Conservation (phyloP, 108 stramenopile species). For the Parmales sp. region DNA sequence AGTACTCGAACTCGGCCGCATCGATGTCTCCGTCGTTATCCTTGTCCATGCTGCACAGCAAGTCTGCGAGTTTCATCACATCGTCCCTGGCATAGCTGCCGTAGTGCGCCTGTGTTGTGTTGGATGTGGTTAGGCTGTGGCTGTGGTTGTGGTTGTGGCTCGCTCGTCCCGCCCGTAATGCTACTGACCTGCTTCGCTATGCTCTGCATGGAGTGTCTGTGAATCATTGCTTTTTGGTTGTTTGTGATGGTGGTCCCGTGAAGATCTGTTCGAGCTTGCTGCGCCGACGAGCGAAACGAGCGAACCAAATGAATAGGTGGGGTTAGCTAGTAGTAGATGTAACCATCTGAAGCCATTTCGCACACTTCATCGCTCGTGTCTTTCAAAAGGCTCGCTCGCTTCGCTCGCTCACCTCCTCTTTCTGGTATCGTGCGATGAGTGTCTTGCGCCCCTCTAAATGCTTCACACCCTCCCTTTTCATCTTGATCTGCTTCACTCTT, state of each 20-base stretch:
- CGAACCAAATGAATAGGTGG: too few relatives aligned
- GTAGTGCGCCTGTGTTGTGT: constrained; percentile 2
- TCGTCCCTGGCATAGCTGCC: not conserved
- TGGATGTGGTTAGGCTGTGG: constrained; percentile 5
- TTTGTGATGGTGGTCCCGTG: not conserved
- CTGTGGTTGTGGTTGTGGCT: too few relatives aligned
- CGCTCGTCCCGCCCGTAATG: not conserved
- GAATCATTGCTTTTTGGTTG: not conserved
- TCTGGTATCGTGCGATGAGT: too few relatives aligned
- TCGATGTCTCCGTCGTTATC: not conserved
- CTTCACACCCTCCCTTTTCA: not conserved
- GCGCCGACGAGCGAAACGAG: too few relatives aligned
- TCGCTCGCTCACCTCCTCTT: too few relatives aligned
- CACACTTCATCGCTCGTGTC: too few relatives aligned
- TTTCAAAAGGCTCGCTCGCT: too few relatives aligned
- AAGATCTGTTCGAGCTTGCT: not conserved
- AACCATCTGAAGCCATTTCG: too few relatives aligned
- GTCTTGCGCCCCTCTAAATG: not conserved
- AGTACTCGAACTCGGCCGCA: constrained; percentile 10
- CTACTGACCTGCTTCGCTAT: not conserved
- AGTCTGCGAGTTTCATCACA: constrained; percentile 4
- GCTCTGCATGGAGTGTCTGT: not conserved
- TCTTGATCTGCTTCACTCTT: not conserved
- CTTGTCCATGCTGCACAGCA: constrained; percentile 2
- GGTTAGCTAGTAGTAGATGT: too few relatives aligned